A percentile compares a stretch with the other conserved stretches of the same genome.
Conservation (phyloP, 2,329 filamentous ascomycete species). For the Colletotrichum brevisporum region DNA sequence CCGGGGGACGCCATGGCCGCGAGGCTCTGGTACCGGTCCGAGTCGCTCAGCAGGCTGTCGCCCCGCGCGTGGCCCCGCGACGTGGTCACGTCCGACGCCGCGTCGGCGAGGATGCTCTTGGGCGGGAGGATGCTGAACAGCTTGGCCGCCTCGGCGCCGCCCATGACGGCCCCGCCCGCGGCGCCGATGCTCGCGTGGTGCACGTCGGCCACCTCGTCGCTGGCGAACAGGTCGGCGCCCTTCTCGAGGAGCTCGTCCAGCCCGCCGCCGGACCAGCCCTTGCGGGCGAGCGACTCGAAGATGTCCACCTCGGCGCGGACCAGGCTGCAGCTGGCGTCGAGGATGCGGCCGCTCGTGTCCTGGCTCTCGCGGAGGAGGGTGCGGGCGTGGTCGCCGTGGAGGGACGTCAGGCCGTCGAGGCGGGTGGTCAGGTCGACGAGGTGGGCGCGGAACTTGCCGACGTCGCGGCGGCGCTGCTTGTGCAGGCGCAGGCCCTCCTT, state of each 20-base stretch:
- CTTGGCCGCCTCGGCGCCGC: conserved; percentile 57
- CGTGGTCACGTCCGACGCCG: conserved; percentile 55
- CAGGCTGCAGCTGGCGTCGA: conserved; percentile 75
- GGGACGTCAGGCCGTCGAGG: conserved; percentile 72
- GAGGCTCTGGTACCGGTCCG: conserved; percentile 71
- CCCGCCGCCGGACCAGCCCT: conserved; percentile 77
- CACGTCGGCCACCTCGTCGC: conserved; percentile 51
- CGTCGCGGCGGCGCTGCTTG: conserved; percentile 71
- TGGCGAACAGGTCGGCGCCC: conserved; percentile 73
- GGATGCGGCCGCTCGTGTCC: conserved; percentile 73
- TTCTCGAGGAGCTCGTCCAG: conserved; percentile 76
- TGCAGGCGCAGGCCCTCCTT: conserved; percentile 76
- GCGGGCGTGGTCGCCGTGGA: conserved; percentile 73
- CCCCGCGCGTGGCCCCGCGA: conserved; percentile 57
- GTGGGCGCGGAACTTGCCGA: conserved; percentile 73
- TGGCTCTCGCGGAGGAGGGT: conserved; percentile 74
- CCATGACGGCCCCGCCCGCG: conserved; percentile 51
- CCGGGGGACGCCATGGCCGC: conserved; percentile 56
- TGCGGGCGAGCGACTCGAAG: conserved; percentile 75
- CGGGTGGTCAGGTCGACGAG: conserved; percentile 74
- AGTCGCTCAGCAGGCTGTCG: conserved; percentile 69
- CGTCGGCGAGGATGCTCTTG: conserved; percentile 73
- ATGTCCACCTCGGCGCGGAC: conserved; percentile 79
- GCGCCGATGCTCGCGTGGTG: conserved; percentile 42
- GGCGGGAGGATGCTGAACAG: conserved; percentile 76